Evolutionary conservation across 1,284 basidiomycete genomes (phyloP).

Genomic region (Boletus sp.): DNA sequence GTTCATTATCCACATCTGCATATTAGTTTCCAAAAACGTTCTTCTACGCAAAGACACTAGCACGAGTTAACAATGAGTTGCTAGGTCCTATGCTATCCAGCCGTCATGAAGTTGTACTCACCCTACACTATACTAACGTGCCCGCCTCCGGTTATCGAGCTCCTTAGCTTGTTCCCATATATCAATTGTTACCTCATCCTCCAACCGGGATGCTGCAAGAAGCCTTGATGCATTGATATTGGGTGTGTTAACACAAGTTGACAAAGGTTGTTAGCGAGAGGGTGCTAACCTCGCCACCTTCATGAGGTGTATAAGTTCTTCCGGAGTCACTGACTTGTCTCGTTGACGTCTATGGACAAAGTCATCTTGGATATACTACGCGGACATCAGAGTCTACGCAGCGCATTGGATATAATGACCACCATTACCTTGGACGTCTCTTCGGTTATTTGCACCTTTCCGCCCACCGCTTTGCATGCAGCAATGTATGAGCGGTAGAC

Average conservation of each 20-base stretch:
- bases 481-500: constrained; percentile 54
- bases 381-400: not conserved
- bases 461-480: constrained; percentile 43
- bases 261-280: constrained; percentile 1
- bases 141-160: constrained; percentile 35
- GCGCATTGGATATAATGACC: not conserved
- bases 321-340: constrained; percentile 45
- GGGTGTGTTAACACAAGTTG: constrained; percentile 28
- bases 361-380: constrained; percentile 67
- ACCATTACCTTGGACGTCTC: constrained; percentile 49
- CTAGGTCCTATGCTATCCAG: not conserved
- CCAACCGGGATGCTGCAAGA: constrained; percentile 46
- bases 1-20: constrained; percentile 3
- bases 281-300: constrained; percentile 54
- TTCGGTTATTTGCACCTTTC: constrained; percentile 50
- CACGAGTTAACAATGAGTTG: not conserved
- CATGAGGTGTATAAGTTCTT: constrained; percentile 63
- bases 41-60: not conserved
- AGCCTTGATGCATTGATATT: constrained; percentile 35
- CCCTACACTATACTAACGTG: constrained; percentile 10
- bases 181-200: constrained; percentile 40
- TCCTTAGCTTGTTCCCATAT: constrained; percentile 48
- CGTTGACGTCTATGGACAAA: constrained; percentile 61
- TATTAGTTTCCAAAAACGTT: not conserved
- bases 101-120: constrained; percentile 5